These are phyloP conservation scores for Trypanosomatidae sp. DNA, from an alignment of 208 protist species.

Conservation along the genomic window DNA sequence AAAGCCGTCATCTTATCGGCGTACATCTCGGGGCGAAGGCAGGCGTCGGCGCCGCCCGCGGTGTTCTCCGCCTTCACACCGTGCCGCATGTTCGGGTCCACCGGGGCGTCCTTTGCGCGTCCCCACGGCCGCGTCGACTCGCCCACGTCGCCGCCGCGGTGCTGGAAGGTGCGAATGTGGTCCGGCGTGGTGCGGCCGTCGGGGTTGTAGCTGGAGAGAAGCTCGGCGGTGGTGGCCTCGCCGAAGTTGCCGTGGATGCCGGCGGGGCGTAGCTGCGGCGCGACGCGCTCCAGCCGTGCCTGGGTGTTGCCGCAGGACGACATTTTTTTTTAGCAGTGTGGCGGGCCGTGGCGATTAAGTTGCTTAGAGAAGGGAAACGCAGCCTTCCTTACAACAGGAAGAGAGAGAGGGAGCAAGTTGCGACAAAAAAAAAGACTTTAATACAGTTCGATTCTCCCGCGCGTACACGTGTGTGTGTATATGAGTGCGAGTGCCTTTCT, in stretches of 20 bases:
- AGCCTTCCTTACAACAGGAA: no score
- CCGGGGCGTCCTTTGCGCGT: conserved; percentile 39
- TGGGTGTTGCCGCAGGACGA: conserved; percentile 36
- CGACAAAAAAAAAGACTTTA: no score
- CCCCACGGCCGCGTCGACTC: conserved; percentile 48
- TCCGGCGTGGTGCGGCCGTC: conserved; percentile 48
- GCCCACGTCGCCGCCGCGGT: conserved; percentile 67
- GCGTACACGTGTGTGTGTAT: no score
- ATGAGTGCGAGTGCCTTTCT: no score
- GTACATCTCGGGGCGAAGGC: conserved; percentile 57
- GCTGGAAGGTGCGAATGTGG: conserved; percentile 53
- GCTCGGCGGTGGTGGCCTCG: conserved; percentile 44
- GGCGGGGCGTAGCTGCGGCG: conserved; percentile 75
- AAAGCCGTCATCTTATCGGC: conserved; percentile 60
- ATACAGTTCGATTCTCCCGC: no score
- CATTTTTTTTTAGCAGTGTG: no score
- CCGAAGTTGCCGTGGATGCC: conserved; percentile 47
- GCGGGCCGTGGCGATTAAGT: not conserved
- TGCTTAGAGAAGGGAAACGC: not conserved
- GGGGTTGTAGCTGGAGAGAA: conserved; percentile 75
- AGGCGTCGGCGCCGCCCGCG: conserved; percentile 48
- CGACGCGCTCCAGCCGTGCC: conserved; percentile 53
- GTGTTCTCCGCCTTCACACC: conserved; percentile 31
- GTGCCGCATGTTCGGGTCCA: conserved; percentile 47
- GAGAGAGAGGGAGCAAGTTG: no score